Evolutionary conservation across 208 protist species (phyloP), one percentile per base, ranked within the genome.

Genomic region (Novymonas esmeraldas): DNA sequence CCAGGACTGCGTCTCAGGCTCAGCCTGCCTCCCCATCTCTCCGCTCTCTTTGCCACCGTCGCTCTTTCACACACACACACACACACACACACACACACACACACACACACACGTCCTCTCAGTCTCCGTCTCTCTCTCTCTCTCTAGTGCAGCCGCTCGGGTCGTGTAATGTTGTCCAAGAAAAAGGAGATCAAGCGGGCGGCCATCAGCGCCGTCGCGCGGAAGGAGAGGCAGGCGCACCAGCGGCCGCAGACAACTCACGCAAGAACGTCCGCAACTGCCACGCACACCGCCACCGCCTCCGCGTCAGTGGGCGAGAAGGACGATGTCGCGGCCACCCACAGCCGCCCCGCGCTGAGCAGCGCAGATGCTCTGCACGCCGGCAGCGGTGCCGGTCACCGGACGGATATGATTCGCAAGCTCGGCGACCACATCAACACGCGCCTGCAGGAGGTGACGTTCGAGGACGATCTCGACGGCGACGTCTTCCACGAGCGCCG

Each of bases 351-450:
- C 16, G 36, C 56, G 13, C 52, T 82, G 44, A 74, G 61, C 14
- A 52, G 62, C 6, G 64, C 64, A 6, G 77, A 81, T 57, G 79
- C 57, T 13, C 3, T 76, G 4, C 73, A 70, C 33, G 70, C 33
- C 11, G 45, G 70, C 45, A 64, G 66, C 29, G 62, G 75, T 13
- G 42, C 66, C 20, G 78, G 67, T 29, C 64, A 59, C 41, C 58
- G 63, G 10, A 78, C 69, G 7, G 74, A 83, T 14, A 54, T 88
- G 20, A 79, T 96, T 11, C 75, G 82, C 2, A 59, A 64, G 9
- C 79, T 96, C 65, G 91, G 91, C 28, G 91, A 94, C 46, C 55
- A 96, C 70, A 80, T 96, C 31, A 86, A 96, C 77, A 94, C 91
- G 2, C 91, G 88, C 13, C 66, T 94, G 42, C 82, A 89, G 46